Conservation (phyloP, 345 rosid genomes). For the Pugionium dolabratum region DNA sequence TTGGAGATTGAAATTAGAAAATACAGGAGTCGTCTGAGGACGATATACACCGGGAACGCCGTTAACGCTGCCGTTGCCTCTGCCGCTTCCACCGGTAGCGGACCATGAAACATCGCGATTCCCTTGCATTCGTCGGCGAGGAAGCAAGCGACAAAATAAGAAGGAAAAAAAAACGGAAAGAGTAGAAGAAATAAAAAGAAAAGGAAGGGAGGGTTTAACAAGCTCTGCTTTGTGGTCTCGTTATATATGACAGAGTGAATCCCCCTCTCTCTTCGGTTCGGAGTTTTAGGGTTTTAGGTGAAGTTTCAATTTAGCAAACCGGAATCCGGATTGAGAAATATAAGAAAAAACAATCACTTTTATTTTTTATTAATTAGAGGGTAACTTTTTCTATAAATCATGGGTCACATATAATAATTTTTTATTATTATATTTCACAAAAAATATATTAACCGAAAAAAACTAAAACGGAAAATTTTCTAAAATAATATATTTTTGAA, state of each 20-base stretch:
- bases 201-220: conserved; percentile 28
- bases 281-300: conserved; percentile 1
- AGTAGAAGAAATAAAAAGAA: neutral
- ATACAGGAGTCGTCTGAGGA: conserved; percentile 30
- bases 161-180: neutral
- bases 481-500: too few relatives aligned
- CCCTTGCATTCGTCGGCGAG: conserved; percentile 40
- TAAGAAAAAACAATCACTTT: too few relatives aligned
- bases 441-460: too few relatives aligned
- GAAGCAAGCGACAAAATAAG: neutral
- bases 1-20: conserved; percentile 37
- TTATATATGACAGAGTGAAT: neutral
- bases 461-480: too few relatives aligned
- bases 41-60: conserved; percentile 33
- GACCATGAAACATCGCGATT: conserved; percentile 42
- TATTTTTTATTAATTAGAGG: too few relatives aligned
- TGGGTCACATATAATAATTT: too few relatives aligned
- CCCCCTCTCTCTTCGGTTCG: neutral
- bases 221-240: neutral
- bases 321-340: too few relatives aligned
- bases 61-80: conserved; percentile 20
- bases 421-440: too few relatives aligned
- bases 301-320: too few relatives aligned
- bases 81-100: conserved; percentile 16
- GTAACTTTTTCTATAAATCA: too few relatives aligned